A percentile compares a stretch with the other conserved stretches of the same genome.
Evolutionary conservation across 306 rosid genomes (phyloP).

Genomic region (Malus orientalis): DNA sequence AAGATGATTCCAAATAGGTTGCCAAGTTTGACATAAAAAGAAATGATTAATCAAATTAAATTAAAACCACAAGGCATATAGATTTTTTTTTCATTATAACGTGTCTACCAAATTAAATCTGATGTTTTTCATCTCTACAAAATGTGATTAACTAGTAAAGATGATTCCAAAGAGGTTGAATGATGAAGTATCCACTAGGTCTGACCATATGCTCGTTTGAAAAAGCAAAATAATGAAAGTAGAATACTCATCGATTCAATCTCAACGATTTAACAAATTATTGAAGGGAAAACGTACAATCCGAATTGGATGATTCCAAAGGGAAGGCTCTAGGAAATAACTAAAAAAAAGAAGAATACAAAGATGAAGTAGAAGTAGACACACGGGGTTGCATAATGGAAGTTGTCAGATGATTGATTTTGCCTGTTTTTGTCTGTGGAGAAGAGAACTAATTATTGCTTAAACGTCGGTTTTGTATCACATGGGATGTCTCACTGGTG

Average conservation of each 20-base stretch:
- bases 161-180: not conserved
- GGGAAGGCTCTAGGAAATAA: slow-evolving; percentile 47
- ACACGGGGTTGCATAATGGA: not conserved
- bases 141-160: not conserved
- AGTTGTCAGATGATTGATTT: slow-evolving; percentile 13
- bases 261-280: not conserved
- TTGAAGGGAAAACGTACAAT: not conserved
- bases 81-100: not conserved
- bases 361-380: not conserved
- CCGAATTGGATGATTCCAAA: slow-evolving; percentile 14
- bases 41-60: not conserved
- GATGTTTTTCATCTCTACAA: not conserved
- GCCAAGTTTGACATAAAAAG: not conserved
- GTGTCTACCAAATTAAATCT: not conserved
- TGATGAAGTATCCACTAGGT: not conserved
- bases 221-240: not conserved
- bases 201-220: not conserved
- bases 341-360: slow-evolving; percentile 8
- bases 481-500: slow-evolving; percentile 58
- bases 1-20: no score
- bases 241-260: not conserved
- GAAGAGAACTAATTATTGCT: slow-evolving; percentile 27
- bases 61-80: not conserved
- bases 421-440: slow-evolving; percentile 21
- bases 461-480: slow-evolving; percentile 30